Base-by-base conservation (phyloP, 805 yeast genomes). In the Metschnikowia picachoensis region DNA sequence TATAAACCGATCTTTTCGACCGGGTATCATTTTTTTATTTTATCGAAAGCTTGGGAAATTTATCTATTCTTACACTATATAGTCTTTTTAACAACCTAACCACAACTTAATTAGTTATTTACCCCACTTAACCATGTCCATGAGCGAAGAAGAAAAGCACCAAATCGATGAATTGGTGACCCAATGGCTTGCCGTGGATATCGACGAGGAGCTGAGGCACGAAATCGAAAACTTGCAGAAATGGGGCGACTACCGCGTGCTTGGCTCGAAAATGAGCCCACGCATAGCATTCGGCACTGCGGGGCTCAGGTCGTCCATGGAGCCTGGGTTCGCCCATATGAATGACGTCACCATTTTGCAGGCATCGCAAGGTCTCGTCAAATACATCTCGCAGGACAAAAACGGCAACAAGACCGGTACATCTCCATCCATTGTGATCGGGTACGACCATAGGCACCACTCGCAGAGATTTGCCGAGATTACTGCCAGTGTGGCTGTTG, bases 211-310 rank as follows among this genome's bases (percentile, higher is more conserved):
- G 59, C 80, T 95, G 2, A 68, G 83, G 38, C 50, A 68, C 4
- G 86, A 87, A 60, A 81, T 88, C 33, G 49, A 59, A 15, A 56
- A 61, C 1, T 70, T 87, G 7, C 70, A 73, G 12, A 58, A 60
- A 1, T 48, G 52, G 0, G 53, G 64, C 2, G 60, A 80, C 48
- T 65, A 67, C 55, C 64, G 58, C 0, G 79, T 70, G 43, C 68
- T 89, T 33, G 78, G 77, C 37, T 60, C 60, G 33, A 71, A 85
- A 41, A 69, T 89, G 29, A 59, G 76, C 37, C 55, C 59, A n/a
- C 66, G 96, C 43, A 83, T 91, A 27, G 69, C 81, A 11, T 92
- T 92, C 65, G 98, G 98, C 0, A 92, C 98, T 0, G 97, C 98
- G 2, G 98, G 97, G 0, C 76, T 94, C 39, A 72, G 99, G 27